A percentile compares a stretch with the other conserved stretches of the same genome.
These are phyloP conservation scores for Termitomyces sp. DNA, from an alignment of 768 basidiomycete species.

Conservation along the genomic window DNA sequence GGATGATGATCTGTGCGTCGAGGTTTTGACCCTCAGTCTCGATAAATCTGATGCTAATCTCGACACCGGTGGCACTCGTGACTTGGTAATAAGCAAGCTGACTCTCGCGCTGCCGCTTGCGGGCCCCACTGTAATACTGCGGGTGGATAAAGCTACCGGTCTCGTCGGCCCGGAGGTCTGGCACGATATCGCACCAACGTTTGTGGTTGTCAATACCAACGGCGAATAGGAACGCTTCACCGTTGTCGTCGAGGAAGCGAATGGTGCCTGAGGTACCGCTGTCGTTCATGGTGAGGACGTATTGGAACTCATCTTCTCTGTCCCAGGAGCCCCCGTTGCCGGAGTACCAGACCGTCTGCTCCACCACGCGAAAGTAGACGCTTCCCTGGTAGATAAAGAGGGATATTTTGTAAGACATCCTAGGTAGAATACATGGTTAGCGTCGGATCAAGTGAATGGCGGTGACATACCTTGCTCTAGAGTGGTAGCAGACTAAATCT, in stretches of 20 bases:
- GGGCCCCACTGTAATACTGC: constrained; percentile 18
- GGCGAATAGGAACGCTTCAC: constrained; percentile 25
- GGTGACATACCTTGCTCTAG: too few relatives aligned
- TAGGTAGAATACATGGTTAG: too few relatives aligned
- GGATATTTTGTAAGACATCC: too few relatives aligned
- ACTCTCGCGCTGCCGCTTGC: constrained; percentile 3
- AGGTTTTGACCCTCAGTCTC: constrained; percentile 3
- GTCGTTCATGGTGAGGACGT: constrained; percentile 26
- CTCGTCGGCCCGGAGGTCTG: constrained; percentile 18
- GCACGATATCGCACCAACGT: constrained; percentile 32
- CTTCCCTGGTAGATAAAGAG: too few relatives aligned
- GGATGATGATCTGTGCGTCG: constrained; percentile 1
- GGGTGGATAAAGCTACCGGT: constrained; percentile 21
- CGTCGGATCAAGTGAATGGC: too few relatives aligned
- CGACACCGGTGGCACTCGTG: neutral
- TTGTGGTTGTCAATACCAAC: constrained; percentile 34
- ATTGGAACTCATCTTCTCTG: constrained; percentile 8
- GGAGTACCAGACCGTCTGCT: constrained; percentile 27
- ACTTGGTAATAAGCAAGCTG: neutral
- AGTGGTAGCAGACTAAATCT: too few relatives aligned
- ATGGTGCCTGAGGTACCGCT: constrained; percentile 33
- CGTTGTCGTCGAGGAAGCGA: constrained; percentile 11
- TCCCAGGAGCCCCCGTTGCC: constrained; percentile 29
- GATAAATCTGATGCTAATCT: neutral
- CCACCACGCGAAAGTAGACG: constrained; percentile 21